These are phyloP conservation scores for Angophora floribunda DNA, from an alignment of 345 rosid species.

Conservation along the genomic window DNA sequence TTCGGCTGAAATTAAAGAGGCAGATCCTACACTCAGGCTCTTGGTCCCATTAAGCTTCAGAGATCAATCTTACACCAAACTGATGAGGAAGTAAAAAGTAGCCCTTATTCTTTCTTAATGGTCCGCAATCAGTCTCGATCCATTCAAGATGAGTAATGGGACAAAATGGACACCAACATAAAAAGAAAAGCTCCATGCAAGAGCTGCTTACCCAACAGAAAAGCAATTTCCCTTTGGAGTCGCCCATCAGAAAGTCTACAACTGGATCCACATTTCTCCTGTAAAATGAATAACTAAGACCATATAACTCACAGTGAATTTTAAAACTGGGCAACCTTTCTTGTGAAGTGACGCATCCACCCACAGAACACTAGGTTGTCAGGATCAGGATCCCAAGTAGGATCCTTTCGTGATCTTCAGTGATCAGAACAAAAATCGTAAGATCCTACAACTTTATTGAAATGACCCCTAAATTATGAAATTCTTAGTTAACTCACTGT, in stretches of 20 bases:
- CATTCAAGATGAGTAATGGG: not conserved
- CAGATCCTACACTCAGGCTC: not conserved
- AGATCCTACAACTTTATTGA: not conserved
- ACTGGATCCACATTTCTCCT: constrained; percentile 35
- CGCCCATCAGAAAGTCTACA: constrained; percentile 22
- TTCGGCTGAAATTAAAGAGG: not conserved
- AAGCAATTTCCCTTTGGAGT: constrained; percentile 23
- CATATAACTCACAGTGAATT: not conserved
- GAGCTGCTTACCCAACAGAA: constrained; percentile 50
- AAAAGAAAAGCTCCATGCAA: not conserved
- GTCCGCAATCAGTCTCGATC: not conserved
- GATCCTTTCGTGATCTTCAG: not conserved
- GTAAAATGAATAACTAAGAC: constrained; percentile 1
- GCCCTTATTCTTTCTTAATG: not conserved
- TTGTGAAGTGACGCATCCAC: not conserved
- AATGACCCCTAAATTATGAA: not conserved
- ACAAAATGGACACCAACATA: not conserved
- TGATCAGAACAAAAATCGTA: not conserved
- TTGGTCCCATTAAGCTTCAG: not conserved
- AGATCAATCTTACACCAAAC: not conserved
- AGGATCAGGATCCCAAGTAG: not conserved
- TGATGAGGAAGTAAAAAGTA: not conserved
- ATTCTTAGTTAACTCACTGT: not conserved
- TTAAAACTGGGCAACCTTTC: not conserved
- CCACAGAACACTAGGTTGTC: not conserved